Evolutionary conservation across 1,139 yeast genomes (phyloP).

Genomic region (Blastobotrys arbuscula): DNA sequence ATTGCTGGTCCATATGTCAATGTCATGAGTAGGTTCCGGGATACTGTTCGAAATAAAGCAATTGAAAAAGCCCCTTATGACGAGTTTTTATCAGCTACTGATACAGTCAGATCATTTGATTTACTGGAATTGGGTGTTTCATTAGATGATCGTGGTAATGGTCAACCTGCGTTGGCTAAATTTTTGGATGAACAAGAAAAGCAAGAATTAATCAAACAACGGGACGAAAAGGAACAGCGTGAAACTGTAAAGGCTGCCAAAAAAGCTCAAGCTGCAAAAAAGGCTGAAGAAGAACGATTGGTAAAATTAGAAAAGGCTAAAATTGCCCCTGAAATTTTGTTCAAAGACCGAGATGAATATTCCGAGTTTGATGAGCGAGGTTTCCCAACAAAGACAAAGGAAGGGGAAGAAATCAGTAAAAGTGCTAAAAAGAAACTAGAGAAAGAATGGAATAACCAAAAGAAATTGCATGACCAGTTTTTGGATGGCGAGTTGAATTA

Average conservation of each 20-base stretch:
- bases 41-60: slow-evolving; percentile 67
- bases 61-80: slow-evolving; percentile 53
- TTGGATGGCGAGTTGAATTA: slow-evolving; percentile 6
- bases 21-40: slow-evolving; percentile 74
- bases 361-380: slow-evolving; percentile 83
- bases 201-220: slow-evolving; percentile 52
- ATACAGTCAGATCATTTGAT: slow-evolving; percentile 54
- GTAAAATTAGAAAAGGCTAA: slow-evolving; percentile 68
- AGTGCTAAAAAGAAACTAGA: slow-evolving; percentile 75
- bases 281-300: slow-evolving; percentile 45
- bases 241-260: slow-evolving; percentile 46
- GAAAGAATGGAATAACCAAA: slow-evolving; percentile 75
- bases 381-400: slow-evolving; percentile 66
- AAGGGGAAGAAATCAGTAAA: slow-evolving; percentile 85
- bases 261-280: slow-evolving; percentile 30
- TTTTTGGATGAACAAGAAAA: slow-evolving; percentile 67
- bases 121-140: slow-evolving; percentile 72
- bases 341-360: slow-evolving; percentile 47
- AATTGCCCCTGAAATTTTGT: slow-evolving; percentile 65
- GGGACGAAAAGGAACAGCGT: slow-evolving; percentile 54
- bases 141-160: slow-evolving; percentile 81
- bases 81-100: slow-evolving; percentile 56
- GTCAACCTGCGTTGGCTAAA: slow-evolving; percentile 70
- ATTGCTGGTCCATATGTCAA: slow-evolving; percentile 72
- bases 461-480: slow-evolving; percentile 51